These are phyloP conservation scores for Neurospora sublineolata DNA, from an alignment of 495 filamentous ascomycete species.

Conservation along the genomic window DNA sequence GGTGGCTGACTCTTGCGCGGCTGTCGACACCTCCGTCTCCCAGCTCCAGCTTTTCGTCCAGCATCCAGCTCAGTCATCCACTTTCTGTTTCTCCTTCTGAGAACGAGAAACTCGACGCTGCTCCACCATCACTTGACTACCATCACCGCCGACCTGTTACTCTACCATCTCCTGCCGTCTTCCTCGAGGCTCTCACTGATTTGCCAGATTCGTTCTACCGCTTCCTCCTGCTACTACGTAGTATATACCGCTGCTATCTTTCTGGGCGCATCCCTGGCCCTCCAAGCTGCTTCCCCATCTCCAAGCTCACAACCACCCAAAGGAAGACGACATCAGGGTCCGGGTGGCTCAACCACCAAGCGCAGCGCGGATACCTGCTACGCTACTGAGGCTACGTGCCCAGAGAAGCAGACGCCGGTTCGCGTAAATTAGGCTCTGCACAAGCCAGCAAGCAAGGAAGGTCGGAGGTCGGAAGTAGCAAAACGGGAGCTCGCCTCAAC, in stretches of 20 bases:
- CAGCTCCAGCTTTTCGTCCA: neutral
- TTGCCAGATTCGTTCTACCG: neutral
- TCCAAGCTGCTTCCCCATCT: neutral
- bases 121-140: neutral
- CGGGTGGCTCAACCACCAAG: neutral
- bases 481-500: slow-evolving; percentile 2
- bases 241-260: neutral
- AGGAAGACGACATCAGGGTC: neutral
- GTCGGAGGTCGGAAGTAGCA: neutral
- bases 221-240: neutral
- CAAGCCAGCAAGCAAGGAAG: neutral
- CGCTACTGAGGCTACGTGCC: neutral
- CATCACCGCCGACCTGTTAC: neutral
- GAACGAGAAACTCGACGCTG: neutral
- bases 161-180: neutral
- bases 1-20: neutral
- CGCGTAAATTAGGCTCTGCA: slow-evolving; percentile 1
- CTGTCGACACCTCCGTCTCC: neutral
- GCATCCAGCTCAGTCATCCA: neutral
- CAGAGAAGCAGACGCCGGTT: neutral
- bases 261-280: neutral
- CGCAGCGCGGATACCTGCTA: neutral
- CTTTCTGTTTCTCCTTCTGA: neutral
- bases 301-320: neutral
- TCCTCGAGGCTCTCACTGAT: neutral